Evolutionary conservation across 805 yeast genomes (phyloP).

Genomic region (Candida yuanshanica): DNA sequence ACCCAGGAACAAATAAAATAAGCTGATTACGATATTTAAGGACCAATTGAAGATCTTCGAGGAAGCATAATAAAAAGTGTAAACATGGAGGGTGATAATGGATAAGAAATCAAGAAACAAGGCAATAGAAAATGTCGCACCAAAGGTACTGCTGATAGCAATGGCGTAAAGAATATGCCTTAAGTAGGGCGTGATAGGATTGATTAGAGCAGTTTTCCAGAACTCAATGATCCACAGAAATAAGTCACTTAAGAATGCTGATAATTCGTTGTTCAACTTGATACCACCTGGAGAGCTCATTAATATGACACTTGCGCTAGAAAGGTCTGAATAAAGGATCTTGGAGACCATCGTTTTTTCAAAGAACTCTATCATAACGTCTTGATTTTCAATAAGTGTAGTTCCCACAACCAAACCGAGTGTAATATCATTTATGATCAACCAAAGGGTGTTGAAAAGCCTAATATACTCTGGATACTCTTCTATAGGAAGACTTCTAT

Average conservation of each 20-base stretch:
- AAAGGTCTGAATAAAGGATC: constrained; percentile 40
- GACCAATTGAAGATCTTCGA: constrained; percentile 79
- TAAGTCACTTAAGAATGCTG: constrained; percentile 79
- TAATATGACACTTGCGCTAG: constrained; percentile 57
- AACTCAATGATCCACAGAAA: constrained; percentile 78
- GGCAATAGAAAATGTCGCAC: constrained; percentile 68
- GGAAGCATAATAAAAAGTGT: constrained; percentile 71
- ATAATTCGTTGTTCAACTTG: constrained; percentile 81
- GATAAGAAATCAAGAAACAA: constrained; percentile 59
- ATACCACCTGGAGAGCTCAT: constrained; percentile 92
- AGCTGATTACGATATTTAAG: constrained; percentile 56
- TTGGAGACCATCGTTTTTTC: constrained; percentile 30
- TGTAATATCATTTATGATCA: constrained; percentile 74
- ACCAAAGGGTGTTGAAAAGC: constrained; percentile 85
- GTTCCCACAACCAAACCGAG: constrained; percentile 62
- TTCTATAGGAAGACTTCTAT: constrained; percentile 33
- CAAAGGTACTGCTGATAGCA: constrained; percentile 39
- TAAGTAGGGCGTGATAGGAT: constrained; percentile 24
- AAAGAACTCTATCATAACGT: constrained; percentile 22
- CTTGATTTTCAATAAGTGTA: constrained; percentile 35
- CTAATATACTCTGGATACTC: constrained; percentile 61
- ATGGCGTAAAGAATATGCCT: constrained; percentile 30
- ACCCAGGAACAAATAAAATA: constrained; percentile 84
- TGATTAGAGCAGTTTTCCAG: constrained; percentile 39
- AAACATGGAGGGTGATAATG: constrained; percentile 62